Conservation (phyloP, 441 rosid genomes). For the Kokia cookei region DNA sequence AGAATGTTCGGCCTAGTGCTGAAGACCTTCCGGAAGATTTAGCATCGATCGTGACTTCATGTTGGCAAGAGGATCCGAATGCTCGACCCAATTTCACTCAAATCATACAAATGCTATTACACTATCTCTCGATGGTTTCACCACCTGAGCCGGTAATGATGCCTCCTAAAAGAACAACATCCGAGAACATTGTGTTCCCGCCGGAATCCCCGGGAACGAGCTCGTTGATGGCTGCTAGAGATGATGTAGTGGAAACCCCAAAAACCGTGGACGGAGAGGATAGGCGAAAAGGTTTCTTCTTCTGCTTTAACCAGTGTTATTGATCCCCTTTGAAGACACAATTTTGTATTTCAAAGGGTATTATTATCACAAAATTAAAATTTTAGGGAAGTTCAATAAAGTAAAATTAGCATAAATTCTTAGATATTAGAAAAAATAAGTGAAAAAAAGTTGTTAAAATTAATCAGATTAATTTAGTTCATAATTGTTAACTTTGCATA, state of each 20-base stretch:
- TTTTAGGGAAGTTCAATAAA: slow-evolving; percentile 19
- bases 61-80: slow-evolving; percentile 95
- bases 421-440: slow-evolving; percentile 13
- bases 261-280: slow-evolving; percentile 31
- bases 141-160: slow-evolving; percentile 50
- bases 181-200: slow-evolving; percentile 59
- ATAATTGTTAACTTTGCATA: slow-evolving; percentile 5
- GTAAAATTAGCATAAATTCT: background rate
- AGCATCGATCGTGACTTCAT: slow-evolving; percentile 68
- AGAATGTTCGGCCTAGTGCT: slow-evolving; percentile 86
- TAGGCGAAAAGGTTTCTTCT: slow-evolving; percentile 50
- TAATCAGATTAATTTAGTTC: slow-evolving; percentile 12
- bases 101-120: slow-evolving; percentile 80
- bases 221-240: slow-evolving; percentile 63
- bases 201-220: slow-evolving; percentile 91
- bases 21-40: slow-evolving; percentile 73
- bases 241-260: slow-evolving; percentile 40
- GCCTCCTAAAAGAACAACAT: slow-evolving; percentile 44
- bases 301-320: slow-evolving; percentile 62
- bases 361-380: background rate
- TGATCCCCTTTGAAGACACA: slow-evolving; percentile 20
- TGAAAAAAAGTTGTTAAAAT: background rate
- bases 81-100: slow-evolving; percentile 75
- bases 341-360: background rate
- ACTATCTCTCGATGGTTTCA: slow-evolving; percentile 48